These are phyloP conservation scores for Fomitopsis serialis DNA, from an alignment of 768 basidiomycete species.

Conservation along the genomic window DNA sequence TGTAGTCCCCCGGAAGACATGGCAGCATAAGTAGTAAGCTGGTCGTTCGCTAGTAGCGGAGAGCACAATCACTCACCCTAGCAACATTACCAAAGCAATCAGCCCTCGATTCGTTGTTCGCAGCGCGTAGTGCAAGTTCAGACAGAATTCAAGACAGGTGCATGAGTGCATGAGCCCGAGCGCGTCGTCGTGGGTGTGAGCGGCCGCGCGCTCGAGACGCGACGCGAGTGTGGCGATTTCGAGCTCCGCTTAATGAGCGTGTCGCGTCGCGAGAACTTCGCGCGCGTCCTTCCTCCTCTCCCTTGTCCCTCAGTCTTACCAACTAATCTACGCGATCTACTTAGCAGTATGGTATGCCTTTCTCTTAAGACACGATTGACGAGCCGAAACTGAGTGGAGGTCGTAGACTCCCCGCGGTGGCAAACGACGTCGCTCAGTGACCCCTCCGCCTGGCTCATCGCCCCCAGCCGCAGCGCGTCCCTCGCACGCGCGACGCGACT, in stretches of 20 bases:
- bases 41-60: too few relatives aligned
- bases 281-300: neutral
- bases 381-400: neutral
- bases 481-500: slow-evolving; percentile 47
- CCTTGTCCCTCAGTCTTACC: neutral
- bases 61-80: too few relatives aligned
- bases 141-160: too few relatives aligned
- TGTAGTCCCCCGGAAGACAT: too few relatives aligned
- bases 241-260: slow-evolving; percentile 16
- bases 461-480: slow-evolving; percentile 35
- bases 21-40: too few relatives aligned
- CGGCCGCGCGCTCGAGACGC: too few relatives aligned
- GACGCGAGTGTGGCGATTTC: slow-evolving; percentile 18
- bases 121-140: too few relatives aligned
- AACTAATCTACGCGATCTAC: neutral
- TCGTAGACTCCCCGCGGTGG: slow-evolving; percentile 41
- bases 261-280: slow-evolving; percentile 13
- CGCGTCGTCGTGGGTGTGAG: too few relatives aligned
- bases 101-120: too few relatives aligned
- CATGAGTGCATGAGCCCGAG: too few relatives aligned
- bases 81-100: too few relatives aligned
- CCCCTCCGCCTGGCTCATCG: slow-evolving; percentile 45
- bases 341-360: neutral
- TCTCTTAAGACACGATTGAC: neutral
- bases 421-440: slow-evolving; percentile 54